Percentiles rank a stretch among this genome's conserved stretches.
These are phyloP conservation scores for Gliomastix tumulicola DNA, from an alignment of 2,329 filamentous ascomycete species.

Conservation along the genomic window DNA sequence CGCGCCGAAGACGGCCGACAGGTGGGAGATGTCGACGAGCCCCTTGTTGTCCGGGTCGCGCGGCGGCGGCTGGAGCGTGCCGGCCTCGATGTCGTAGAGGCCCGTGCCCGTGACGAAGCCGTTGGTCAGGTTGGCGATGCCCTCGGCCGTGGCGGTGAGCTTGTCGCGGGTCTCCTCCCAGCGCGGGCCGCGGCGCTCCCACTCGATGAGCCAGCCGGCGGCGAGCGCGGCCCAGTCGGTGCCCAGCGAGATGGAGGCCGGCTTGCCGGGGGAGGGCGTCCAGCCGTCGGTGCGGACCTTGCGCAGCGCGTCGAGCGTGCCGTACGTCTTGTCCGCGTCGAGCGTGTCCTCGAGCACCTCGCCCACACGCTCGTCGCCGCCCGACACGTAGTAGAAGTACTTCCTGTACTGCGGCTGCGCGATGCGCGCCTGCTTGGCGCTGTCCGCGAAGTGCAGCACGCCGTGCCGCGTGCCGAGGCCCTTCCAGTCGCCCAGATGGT, in stretches of 20 bases:
- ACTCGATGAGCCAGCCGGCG: slow-evolving; percentile 51
- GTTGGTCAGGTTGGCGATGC: slow-evolving; percentile 47
- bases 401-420: slow-evolving; percentile 47
- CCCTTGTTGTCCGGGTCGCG: slow-evolving; percentile 45
- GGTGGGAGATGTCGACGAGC: slow-evolving; percentile 43
- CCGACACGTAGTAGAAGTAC: slow-evolving; percentile 48
- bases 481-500: slow-evolving; percentile 49
- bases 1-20: slow-evolving; percentile 52
- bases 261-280: slow-evolving; percentile 30
- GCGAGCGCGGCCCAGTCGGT: slow-evolving; percentile 54
- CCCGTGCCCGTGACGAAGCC: slow-evolving; percentile 52
- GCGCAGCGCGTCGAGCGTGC: slow-evolving; percentile 46
- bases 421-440: slow-evolving; percentile 54
- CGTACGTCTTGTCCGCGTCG: slow-evolving; percentile 43
- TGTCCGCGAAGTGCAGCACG: slow-evolving; percentile 55
- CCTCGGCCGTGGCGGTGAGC: slow-evolving; percentile 37
- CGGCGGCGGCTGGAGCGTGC: slow-evolving; percentile 43
- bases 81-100: slow-evolving; percentile 40
- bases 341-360: slow-evolving; percentile 39
- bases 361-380: slow-evolving; percentile 49
- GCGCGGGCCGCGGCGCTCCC: slow-evolving; percentile 46
- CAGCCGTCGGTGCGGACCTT: slow-evolving; percentile 50
- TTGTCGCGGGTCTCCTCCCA: slow-evolving; percentile 46
- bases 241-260: slow-evolving; percentile 43
- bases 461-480: slow-evolving; percentile 56